A percentile compares a stretch with the other conserved stretches of the same genome.
Evolutionary conservation across 2,329 filamentous ascomycete genomes (phyloP).

Genomic region (Penicillium vulpinum): DNA sequence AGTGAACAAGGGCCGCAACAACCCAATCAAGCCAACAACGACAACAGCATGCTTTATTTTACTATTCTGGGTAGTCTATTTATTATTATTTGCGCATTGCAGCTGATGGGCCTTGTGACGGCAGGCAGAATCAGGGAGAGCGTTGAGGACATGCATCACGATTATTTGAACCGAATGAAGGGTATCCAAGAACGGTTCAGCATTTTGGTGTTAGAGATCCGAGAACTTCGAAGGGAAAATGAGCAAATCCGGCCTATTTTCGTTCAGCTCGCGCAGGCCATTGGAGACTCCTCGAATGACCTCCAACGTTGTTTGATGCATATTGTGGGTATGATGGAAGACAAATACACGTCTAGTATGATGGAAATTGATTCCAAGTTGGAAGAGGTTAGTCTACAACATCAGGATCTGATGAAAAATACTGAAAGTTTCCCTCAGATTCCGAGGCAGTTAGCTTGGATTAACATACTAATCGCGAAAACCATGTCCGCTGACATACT

Average conservation of each 20-base stretch:
- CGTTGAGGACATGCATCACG: not conserved
- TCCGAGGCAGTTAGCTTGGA: not conserved
- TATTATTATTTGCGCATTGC: not conserved
- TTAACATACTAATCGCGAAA: not conserved
- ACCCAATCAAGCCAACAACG: too few species aligned
- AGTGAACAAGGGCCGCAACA: not conserved
- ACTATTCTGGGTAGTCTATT: not conserved
- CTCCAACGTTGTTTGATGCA: conserved; percentile 1
- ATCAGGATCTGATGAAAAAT: not conserved
- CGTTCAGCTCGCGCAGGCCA: not conserved
- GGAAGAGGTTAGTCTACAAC: not conserved
- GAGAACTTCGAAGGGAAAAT: not conserved
- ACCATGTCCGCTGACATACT: not conserved
- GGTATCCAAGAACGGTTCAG: not conserved
- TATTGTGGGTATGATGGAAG: not conserved
- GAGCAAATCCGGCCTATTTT: not conserved
- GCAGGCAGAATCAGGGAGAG: not conserved
- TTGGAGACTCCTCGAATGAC: not conserved
- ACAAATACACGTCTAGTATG: not conserved
- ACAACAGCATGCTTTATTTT: not conserved
- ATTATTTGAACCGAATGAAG: not conserved
- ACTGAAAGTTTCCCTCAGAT: conserved; percentile 1
- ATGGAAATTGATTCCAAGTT: not conserved
- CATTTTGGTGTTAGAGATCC: not conserved
- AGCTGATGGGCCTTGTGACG: not conserved